A percentile compares a stretch with the other conserved stretches of the same genome.
phyloP scores from a whole-genome alignment of 306 rosid species.

The Quercus bicolor region DNA sequence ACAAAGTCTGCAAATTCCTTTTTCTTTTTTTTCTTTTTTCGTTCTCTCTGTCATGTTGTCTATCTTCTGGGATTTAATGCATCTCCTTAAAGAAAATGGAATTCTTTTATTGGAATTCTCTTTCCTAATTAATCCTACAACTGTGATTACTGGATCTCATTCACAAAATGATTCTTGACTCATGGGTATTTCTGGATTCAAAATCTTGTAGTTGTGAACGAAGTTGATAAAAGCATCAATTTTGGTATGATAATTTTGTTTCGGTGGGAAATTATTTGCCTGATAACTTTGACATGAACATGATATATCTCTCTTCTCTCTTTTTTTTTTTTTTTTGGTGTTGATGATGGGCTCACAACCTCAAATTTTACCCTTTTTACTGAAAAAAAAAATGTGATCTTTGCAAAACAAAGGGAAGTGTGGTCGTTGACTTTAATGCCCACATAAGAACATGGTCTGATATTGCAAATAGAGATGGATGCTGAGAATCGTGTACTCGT shows the following conservation, averaged over 20 bases:
- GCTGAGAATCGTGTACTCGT: too few relatives aligned
- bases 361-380: neutral
- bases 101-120: neutral
- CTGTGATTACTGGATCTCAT: neutral
- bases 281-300: neutral
- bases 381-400: too few relatives aligned
- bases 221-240: neutral
- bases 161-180: neutral
- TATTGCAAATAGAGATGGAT: neutral
- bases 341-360: neutral
- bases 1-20: too few relatives aligned
- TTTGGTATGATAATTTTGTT: neutral
- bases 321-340: neutral
- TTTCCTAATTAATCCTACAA: neutral
- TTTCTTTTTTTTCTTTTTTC: too few relatives aligned
- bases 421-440: neutral
- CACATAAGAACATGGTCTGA: neutral
- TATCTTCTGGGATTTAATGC: too few relatives aligned
- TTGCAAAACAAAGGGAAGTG: too few relatives aligned
- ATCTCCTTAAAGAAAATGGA: neutral
- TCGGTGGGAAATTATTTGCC: neutral
- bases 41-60: too few relatives aligned
- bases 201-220: neutral
- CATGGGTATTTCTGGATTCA: neutral
- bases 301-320: neutral